These are phyloP conservation scores for Camelina laxa DNA, from an alignment of 345 rosid species.

Conservation along the genomic window DNA sequence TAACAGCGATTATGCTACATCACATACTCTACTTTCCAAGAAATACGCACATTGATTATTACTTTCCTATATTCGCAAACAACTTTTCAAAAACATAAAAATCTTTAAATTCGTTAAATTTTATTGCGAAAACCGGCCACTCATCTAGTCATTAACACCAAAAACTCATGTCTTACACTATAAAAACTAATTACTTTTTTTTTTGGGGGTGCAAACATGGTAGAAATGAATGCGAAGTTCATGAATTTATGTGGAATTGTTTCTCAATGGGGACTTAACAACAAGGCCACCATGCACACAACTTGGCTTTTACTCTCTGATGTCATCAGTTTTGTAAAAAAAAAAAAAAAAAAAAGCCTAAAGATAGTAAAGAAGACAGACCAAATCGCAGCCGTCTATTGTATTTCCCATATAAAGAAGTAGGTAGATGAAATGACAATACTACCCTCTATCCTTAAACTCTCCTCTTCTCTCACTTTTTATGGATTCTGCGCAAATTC, in stretches of 20 bases:
- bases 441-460: conserved; percentile 15
- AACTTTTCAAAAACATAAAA: too few species aligned
- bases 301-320: conserved; percentile 6
- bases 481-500: conserved; percentile 30
- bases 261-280: not conserved
- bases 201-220: too few species aligned
- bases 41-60: too few species aligned
- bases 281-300: conserved; percentile 3
- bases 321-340: not conserved
- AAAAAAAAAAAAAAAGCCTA: too few species aligned
- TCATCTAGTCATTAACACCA: too few species aligned
- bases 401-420: not conserved
- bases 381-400: conserved; percentile 16
- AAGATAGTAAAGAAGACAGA: conserved; percentile 15
- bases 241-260: not conserved
- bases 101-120: too few species aligned
- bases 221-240: not conserved
- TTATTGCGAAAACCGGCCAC: too few species aligned
- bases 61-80: too few species aligned
- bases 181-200: too few species aligned
- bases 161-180: too few species aligned
- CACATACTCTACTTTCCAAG: too few species aligned
- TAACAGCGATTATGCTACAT: too few species aligned
- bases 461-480: conserved; percentile 2
- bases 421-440: conserved; percentile 9